phyloP scores from a whole-genome alignment of 2,329 filamentous ascomycete species.

The Trichocomaceae sp. region DNA sequence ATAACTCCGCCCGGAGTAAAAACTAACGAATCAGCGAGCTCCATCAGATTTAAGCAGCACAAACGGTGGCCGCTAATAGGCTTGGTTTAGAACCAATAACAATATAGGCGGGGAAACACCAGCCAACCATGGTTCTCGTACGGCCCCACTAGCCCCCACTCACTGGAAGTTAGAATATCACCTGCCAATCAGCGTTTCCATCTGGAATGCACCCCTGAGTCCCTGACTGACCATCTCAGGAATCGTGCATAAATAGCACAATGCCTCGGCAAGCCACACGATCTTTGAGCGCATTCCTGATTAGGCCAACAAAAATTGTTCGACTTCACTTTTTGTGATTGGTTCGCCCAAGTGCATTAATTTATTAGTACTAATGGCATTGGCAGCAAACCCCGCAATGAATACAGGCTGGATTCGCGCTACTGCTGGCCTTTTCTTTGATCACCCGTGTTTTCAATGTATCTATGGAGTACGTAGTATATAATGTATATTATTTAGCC shows the following conservation, averaged over 20 bases:
- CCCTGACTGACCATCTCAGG: neutral
- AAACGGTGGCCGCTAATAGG: neutral
- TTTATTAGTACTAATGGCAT: neutral
- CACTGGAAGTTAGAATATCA: neutral
- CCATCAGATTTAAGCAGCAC: neutral
- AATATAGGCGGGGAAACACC: neutral
- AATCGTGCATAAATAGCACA: neutral
- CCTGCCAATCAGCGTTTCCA: neutral
- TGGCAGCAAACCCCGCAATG: too few relatives aligned
- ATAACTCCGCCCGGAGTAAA: neutral
- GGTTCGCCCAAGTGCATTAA: neutral
- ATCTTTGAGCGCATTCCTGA: neutral
- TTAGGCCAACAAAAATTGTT: neutral
- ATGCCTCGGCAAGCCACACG: neutral
- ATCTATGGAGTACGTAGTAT: too few relatives aligned
- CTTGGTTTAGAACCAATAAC: neutral
- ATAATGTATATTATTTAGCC: too few relatives aligned
- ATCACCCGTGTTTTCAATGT: neutral
- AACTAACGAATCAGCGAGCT: neutral
- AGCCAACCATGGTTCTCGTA: neutral
- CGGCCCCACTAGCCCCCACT: neutral
- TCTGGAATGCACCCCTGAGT: neutral
- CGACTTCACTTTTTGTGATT: neutral
- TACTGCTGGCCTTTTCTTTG: conserved; percentile 5
- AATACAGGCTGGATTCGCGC: neutral